A percentile compares a stretch with the other conserved stretches of the same genome.
phyloP scores from a whole-genome alignment of 1,139 yeast genomes.

The Lodderomyces pseudojiufengensis region DNA sequence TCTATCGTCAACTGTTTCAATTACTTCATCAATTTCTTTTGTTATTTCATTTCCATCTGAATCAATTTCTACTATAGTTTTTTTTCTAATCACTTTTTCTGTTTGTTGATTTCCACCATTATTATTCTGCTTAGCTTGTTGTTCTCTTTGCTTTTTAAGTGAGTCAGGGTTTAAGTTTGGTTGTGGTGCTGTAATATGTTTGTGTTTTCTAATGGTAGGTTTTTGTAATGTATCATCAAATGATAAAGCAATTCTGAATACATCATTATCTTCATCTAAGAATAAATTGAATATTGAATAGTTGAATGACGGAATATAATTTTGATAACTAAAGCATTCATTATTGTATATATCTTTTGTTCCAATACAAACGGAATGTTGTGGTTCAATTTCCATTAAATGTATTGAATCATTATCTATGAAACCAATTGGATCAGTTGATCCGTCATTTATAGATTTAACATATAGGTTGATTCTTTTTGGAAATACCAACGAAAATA shows the following conservation, averaged over 20 bases:
- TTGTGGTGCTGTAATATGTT: constrained; percentile 16
- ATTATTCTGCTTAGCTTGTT: constrained; percentile 8
- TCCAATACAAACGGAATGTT: constrained; percentile 27
- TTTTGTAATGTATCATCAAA: constrained; percentile 10
- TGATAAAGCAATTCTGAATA: constrained; percentile 15
- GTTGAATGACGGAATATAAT: constrained; percentile 8
- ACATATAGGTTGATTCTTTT: constrained; percentile 13
- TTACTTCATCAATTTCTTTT: constrained; percentile 23
- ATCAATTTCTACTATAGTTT: constrained; percentile 15
- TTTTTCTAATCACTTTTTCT: constrained; percentile 11
- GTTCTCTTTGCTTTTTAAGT: constrained; percentile 11
- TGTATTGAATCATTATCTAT: constrained; percentile 13
- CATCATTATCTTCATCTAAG: constrained; percentile 14
- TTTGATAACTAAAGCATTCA: constrained; percentile 29
- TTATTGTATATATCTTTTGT: constrained; percentile 25
- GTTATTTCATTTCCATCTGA: constrained; percentile 26
- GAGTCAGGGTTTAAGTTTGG: constrained; percentile 30
- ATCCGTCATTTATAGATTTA: constrained; percentile 11
- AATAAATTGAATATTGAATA: constrained; percentile 16
- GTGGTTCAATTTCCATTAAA: constrained; percentile 5
- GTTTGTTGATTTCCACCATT: constrained; percentile 5
- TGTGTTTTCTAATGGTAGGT: constrained; percentile 10
- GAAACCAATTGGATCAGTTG: constrained; percentile 15
- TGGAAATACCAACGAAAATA: constrained; percentile 7
- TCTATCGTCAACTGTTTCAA: constrained; percentile 31